Conservation (phyloP, 2,329 filamentous ascomycete genomes). For the Boeremia lycopersici region DNA sequence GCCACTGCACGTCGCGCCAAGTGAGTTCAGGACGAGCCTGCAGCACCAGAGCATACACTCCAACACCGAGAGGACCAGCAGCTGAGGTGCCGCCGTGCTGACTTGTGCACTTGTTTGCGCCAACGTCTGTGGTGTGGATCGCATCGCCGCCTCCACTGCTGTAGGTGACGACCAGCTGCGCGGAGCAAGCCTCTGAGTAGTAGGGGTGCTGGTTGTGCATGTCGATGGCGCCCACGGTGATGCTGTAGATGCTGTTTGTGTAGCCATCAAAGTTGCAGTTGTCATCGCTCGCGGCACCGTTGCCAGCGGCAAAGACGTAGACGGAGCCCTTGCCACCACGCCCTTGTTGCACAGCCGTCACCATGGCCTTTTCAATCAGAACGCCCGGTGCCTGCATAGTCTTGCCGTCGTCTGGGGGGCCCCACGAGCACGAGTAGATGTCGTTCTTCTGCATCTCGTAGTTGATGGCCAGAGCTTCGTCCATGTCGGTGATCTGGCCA, state of each 20-base stretch:
- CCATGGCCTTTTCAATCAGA: constrained; percentile 86
- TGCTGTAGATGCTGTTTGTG: constrained; percentile 99
- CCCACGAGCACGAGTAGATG: constrained; percentile 99
- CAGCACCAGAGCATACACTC: constrained; percentile 87
- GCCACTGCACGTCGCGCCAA: constrained; percentile 94
- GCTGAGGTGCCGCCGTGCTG: constrained; percentile 95
- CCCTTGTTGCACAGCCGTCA: constrained; percentile 89
- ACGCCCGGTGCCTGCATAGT: constrained; percentile 95
- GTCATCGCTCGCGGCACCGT: constrained; percentile 83
- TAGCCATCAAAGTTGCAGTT: constrained; percentile 99
- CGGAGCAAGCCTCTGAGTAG: constrained; percentile 96
- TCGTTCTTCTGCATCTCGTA: constrained; percentile 90
- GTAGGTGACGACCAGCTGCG: constrained; percentile 94
- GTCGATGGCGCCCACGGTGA: constrained; percentile 93
- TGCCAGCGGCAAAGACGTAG: constrained; percentile 96
- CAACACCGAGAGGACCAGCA: constrained; percentile 88
- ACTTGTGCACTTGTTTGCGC: constrained; percentile 75
- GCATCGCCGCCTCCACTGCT: constrained; percentile 87
- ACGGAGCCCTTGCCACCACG: constrained; percentile 84
- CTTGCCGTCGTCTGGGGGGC: constrained; percentile 87
- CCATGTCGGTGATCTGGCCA: constrained; percentile 85
- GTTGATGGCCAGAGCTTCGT: constrained; percentile 91
- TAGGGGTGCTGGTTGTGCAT: constrained; percentile 86
- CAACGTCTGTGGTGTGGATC: constrained; percentile 97
- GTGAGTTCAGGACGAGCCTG: constrained; percentile 83